phyloP scores from a whole-genome alignment of 345 rosid species.

The Syzygium aqueum region DNA sequence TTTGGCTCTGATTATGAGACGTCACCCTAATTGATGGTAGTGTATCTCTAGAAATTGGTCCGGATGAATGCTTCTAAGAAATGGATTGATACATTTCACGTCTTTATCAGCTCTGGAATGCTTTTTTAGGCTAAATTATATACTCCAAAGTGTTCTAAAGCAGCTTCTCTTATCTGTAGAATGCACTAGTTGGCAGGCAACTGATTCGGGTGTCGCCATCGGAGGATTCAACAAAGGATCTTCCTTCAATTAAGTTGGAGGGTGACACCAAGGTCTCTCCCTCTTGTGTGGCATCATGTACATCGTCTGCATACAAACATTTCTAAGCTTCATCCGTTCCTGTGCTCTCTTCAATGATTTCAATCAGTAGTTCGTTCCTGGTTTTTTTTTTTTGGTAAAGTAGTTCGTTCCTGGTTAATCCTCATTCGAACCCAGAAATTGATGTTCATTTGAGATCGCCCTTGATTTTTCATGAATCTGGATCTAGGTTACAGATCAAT shows the following conservation, averaged over 20 bases:
- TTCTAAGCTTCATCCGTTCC: neutral
- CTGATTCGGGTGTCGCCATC: neutral
- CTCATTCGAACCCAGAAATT: neutral
- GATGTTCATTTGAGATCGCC: neutral
- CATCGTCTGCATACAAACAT: neutral
- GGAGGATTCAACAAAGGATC: neutral
- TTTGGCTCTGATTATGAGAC: neutral
- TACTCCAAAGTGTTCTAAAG: neutral
- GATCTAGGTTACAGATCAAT: neutral
- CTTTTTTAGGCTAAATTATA: neutral
- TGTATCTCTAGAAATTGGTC: neutral
- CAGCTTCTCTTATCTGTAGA: conserved; percentile 1
- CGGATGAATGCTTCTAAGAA: neutral
- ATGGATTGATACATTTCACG: neutral
- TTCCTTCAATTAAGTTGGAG: neutral
- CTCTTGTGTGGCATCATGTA: neutral
- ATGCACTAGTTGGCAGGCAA: conserved; percentile 15
- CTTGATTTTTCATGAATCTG: neutral
- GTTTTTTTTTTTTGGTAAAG: no score
- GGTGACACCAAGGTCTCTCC: neutral
- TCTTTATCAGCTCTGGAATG: neutral
- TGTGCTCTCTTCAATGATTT: neutral
- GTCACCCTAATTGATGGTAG: neutral
- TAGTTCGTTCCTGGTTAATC: neutral
- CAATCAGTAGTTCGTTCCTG: neutral